Evolutionary conservation across 176 grass and related monocot species (phyloP).

Genomic region (Hsuehochloa calcarea): DNA sequence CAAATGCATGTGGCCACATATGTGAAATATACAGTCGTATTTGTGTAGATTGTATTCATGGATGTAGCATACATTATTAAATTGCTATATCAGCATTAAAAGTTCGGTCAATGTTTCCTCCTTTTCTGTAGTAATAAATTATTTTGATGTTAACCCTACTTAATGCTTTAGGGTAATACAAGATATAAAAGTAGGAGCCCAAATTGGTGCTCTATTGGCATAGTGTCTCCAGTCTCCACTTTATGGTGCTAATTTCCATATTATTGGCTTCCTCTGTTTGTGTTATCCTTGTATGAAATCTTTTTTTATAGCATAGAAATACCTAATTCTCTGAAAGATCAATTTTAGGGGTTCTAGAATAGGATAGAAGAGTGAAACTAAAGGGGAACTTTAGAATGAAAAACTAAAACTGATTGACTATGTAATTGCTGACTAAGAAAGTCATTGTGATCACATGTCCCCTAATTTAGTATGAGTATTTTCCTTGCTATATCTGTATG

Average conservation of each 20-base stretch:
- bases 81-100: not conserved
- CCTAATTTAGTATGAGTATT: not conserved
- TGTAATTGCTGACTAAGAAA: not conserved
- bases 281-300: not conserved
- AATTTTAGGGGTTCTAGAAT: slow-evolving; percentile 3
- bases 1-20: not conserved
- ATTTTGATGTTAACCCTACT: too few relatives aligned
- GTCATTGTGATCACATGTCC: not conserved
- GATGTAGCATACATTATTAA: not conserved
- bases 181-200: not conserved
- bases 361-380: not conserved
- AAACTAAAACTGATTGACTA: not conserved
- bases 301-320: not conserved
- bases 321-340: not conserved
- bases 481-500: not conserved
- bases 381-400: not conserved
- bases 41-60: not conserved
- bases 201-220: not conserved
- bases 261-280: not conserved
- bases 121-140: not conserved
- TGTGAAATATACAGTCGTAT: not conserved
- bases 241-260: not conserved
- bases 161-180: too few relatives aligned
- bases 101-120: not conserved
- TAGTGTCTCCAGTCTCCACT: not conserved